Evolutionary conservation across 139 green algal genomes (phyloP), one percentile per base, ranked within the genome.

Genomic region (Prasinococcaceae sp.): DNA sequence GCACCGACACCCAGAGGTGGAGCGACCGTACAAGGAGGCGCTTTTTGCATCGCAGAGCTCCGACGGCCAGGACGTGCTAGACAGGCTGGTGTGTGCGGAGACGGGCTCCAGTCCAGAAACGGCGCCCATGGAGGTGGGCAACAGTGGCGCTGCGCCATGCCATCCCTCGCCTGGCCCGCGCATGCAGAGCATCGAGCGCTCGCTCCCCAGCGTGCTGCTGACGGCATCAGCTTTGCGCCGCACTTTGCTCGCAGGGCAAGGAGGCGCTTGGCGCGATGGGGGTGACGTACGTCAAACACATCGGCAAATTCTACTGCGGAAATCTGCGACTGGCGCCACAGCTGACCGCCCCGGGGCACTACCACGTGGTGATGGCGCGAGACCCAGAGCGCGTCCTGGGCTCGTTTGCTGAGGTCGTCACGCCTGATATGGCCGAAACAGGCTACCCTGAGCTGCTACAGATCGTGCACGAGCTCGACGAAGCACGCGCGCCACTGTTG

Each of bases 261-360:
- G 9, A 20, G 33, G 12, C 33, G 40, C 40, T 10, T 23, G 40
- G 16, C 10, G 12, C 12, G n/a, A 17, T 6, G n/a, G n/a, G n/a
- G 27, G 35, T 82, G 45, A 30, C 76, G 41, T 83, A 80, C 47
- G 63, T 48, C 19, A 85, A 87, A 63, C 79, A 84, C 67, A 85
- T 87, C 40, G 74, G 62, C 8, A 90, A 90, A 66, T 77, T 84
- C 6, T 30, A 74, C 77, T 37, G 23, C 75, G 16, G 72, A 66
- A 0, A 12, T 82, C 46, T 26, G 3, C 14, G 16, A 17, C 14
- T 42, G 46, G 29, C 17, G 4, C 29, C 29, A 14, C 27, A 4
- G 39, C 29, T 12, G 16, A 0, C 17, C 17, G 14, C 8, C 46
- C 9, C 28, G 0, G 19, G 20, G 28, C 42, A 19, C 3, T 24